Evolutionary conservation across 345 rosid species (phyloP).

Genomic region (Abelmoschus esculentus): DNA sequence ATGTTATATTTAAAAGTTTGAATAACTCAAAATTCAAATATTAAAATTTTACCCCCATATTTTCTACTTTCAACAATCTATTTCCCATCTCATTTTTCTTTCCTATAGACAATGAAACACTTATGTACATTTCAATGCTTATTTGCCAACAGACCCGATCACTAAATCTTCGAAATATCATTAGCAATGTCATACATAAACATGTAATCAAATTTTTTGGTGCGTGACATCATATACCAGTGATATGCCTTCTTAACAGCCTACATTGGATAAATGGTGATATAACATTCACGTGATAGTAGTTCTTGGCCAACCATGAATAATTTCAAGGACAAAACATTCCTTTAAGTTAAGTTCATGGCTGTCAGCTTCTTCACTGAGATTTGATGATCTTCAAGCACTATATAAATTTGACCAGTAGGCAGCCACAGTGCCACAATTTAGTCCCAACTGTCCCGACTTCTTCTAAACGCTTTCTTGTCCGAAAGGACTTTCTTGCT

Average conservation of each 20-base stretch:
- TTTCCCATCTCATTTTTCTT: not conserved
- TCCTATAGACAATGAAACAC: not conserved
- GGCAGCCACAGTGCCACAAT: not conserved
- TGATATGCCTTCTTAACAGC: not conserved
- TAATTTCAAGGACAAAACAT: not conserved
- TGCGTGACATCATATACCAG: not conserved
- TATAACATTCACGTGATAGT: not conserved
- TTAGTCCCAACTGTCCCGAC: slow-evolving; percentile 68
- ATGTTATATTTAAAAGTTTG: too few species aligned
- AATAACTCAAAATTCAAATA: too few species aligned
- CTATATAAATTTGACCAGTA: not conserved
- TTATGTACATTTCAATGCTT: not conserved
- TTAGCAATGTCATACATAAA: not conserved
- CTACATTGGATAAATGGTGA: slow-evolving; percentile 1
- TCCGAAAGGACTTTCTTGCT: slow-evolving; percentile 79
- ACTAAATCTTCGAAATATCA: not conserved
- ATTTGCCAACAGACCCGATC: not conserved
- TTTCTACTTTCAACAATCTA: not conserved
- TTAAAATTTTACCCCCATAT: not conserved
- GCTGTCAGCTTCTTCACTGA: not conserved
- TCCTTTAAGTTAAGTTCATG: not conserved
- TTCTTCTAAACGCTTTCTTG: slow-evolving; percentile 84
- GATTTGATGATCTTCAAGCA: not conserved
- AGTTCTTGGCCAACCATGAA: not conserved
- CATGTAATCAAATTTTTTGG: not conserved